Percentiles rank a stretch among this genome's conserved stretches.
These are phyloP conservation scores for Inosperma sp. DNA, from an alignment of 768 basidiomycete species.

Conservation along the genomic window DNA sequence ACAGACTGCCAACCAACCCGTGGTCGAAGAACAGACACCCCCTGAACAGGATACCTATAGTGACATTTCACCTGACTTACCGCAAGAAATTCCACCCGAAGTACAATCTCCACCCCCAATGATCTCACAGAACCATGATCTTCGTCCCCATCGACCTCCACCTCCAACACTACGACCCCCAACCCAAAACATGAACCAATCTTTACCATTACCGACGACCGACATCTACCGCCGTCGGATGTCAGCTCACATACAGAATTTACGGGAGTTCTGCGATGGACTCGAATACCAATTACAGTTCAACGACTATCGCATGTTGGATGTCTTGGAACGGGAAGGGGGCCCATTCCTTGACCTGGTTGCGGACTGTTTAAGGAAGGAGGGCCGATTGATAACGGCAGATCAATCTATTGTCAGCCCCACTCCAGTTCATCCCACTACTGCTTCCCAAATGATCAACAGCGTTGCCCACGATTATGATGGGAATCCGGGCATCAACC, in stretches of 20 bases:
- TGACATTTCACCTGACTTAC: slow-evolving; percentile 1
- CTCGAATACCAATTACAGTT: slow-evolving; percentile 46
- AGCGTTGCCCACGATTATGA: background rate
- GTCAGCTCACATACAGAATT: slow-evolving; percentile 38
- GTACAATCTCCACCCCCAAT: background rate
- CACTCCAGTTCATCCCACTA: background rate
- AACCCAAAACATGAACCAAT: too few relatives aligned
- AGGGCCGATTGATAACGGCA: slow-evolving; percentile 29
- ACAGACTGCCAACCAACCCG: background rate
- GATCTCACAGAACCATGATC: slow-evolving; percentile 3
- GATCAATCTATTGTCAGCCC: background rate
- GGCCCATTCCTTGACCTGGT: slow-evolving; percentile 37
- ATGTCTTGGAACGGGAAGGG: slow-evolving; percentile 40
- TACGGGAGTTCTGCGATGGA: slow-evolving; percentile 43
- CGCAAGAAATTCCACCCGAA: background rate
- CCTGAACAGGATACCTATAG: background rate
- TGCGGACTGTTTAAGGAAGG: slow-evolving; percentile 37
- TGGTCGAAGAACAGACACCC: slow-evolving; percentile 2
- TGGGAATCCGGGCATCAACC: background rate
- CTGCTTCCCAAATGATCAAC: background rate
- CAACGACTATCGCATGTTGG: slow-evolving; percentile 40
- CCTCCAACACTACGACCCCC: slow-evolving; percentile 14
- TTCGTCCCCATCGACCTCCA: slow-evolving; percentile 7
- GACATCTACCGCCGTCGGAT: slow-evolving; percentile 34
- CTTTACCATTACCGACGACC: slow-evolving; percentile 4